phyloP scores from a whole-genome alignment of 139 green algal species.

The Raphidocelis subcapitata region DNA sequence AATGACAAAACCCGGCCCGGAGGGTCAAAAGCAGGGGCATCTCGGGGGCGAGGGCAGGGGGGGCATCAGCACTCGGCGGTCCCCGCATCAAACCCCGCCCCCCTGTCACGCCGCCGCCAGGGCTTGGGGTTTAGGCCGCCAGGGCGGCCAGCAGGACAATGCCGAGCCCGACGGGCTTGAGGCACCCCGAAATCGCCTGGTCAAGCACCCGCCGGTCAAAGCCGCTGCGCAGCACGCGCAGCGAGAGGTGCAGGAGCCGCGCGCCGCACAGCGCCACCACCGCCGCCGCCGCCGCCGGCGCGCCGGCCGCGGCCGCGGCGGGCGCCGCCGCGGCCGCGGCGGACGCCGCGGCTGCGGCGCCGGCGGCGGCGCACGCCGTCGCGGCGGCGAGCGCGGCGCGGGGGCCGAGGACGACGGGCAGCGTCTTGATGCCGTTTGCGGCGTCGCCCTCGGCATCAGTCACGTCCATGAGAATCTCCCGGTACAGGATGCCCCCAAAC shows the following conservation, averaged over 20 bases:
- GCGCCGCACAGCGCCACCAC: constrained; percentile 4
- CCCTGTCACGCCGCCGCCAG: too few relatives aligned
- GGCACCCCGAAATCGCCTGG: constrained; percentile 24
- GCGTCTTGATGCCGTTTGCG: constrained; percentile 42
- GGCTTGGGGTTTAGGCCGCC: neutral
- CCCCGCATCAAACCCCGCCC: too few relatives aligned
- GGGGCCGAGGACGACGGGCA: constrained; percentile 52
- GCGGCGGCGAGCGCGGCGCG: constrained; percentile 18
- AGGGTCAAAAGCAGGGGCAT: too few relatives aligned
- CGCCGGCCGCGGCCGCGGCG: neutral
- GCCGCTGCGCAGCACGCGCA: constrained; percentile 2
- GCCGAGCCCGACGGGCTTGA: constrained; percentile 39
- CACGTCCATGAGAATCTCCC: constrained; percentile 65
- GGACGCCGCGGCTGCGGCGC: neutral
- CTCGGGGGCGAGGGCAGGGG: too few relatives aligned
- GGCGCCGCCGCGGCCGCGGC: neutral
- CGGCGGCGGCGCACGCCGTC: neutral
- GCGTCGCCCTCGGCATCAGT: constrained; percentile 57
- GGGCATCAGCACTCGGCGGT: too few relatives aligned
- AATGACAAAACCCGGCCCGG: too few relatives aligned
- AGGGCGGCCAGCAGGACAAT: constrained; percentile 37
- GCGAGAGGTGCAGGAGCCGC: neutral
- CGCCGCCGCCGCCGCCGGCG: constrained; percentile 1
- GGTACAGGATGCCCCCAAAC: constrained; percentile 47
- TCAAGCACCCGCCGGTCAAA: constrained; percentile 23